Conservation (phyloP, 31 red algal genomes). For the Asparagopsis taxiformis region DNA sequence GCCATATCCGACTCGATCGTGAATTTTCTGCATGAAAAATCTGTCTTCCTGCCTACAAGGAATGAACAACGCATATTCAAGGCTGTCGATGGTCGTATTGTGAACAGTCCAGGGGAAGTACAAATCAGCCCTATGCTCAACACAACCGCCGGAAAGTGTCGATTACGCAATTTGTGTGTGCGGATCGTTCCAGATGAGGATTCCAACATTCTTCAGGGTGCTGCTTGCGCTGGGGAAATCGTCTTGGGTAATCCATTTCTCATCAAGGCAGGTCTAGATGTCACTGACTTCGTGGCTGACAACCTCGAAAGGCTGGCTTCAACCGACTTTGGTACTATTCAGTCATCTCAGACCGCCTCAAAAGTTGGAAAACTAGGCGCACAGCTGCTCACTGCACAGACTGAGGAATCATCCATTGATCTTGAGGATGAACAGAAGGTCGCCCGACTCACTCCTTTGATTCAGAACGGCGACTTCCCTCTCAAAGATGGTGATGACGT, state of each 20-base stretch:
- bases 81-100: constrained; percentile 15
- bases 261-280: constrained; percentile 18
- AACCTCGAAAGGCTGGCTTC: constrained; percentile 29
- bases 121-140: constrained; percentile 35
- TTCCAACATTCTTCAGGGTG: background rate
- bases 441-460: background rate
- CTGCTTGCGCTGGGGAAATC: constrained; percentile 31
- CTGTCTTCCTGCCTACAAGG: constrained; percentile 7
- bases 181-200: constrained; percentile 19
- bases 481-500: constrained; percentile 50
- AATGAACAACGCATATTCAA: background rate
- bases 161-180: constrained; percentile 27
- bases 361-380: constrained; percentile 32
- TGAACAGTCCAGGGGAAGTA: constrained; percentile 5
- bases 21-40: constrained; percentile 16
- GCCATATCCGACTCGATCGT: constrained; percentile 38
- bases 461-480: constrained; percentile 19
- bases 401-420: background rate
- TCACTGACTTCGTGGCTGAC: constrained; percentile 38
- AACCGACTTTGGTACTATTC: constrained; percentile 15
- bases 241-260: constrained; percentile 44
- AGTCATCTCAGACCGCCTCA: background rate
- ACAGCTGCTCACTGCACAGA: background rate
- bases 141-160: constrained; percentile 18
- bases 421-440: background rate